Conservation (phyloP, 148 eudicot species). For the Agrostemma githago region DNA sequence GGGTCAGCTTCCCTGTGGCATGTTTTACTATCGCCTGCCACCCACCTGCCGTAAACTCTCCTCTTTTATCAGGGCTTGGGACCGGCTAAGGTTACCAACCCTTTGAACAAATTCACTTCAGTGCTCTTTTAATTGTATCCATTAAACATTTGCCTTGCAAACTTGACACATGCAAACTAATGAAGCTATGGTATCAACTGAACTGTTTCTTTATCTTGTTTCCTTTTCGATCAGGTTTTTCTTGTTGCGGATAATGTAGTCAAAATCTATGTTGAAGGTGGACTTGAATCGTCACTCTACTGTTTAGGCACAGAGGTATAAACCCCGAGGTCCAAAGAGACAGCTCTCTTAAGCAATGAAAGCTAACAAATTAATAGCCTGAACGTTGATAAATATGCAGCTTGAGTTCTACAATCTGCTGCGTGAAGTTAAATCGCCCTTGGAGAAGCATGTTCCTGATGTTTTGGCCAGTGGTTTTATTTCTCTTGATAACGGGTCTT, state of each 20-base stretch:
- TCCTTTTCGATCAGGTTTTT: slow-evolving; percentile 53
- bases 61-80: too few relatives aligned
- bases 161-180: not conserved
- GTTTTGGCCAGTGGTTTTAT: slow-evolving; percentile 83
- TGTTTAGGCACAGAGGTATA: slow-evolving; percentile 88
- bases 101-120: not conserved
- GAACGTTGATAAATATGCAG: slow-evolving; percentile 35
- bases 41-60: too few relatives aligned
- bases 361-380: not conserved
- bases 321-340: slow-evolving; percentile 7
- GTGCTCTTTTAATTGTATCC: not conserved
- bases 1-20: too few relatives aligned
- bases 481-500: slow-evolving; percentile 49
- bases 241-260: slow-evolving; percentile 61
- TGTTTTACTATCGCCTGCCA: too few relatives aligned
- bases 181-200: slow-evolving; percentile 1
- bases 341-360: not conserved
- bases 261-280: slow-evolving; percentile 85
- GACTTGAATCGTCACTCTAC: slow-evolving; percentile 71
- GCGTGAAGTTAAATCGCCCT: slow-evolving; percentile 42
- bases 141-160: not conserved
- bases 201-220: slow-evolving; percentile 10
- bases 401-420: slow-evolving; percentile 76
- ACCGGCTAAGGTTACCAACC: too few relatives aligned
- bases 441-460: slow-evolving; percentile 65